Conservation (phyloP, 2,329 filamentous ascomycete genomes). For the Colletotrichum euphorbiae region DNA sequence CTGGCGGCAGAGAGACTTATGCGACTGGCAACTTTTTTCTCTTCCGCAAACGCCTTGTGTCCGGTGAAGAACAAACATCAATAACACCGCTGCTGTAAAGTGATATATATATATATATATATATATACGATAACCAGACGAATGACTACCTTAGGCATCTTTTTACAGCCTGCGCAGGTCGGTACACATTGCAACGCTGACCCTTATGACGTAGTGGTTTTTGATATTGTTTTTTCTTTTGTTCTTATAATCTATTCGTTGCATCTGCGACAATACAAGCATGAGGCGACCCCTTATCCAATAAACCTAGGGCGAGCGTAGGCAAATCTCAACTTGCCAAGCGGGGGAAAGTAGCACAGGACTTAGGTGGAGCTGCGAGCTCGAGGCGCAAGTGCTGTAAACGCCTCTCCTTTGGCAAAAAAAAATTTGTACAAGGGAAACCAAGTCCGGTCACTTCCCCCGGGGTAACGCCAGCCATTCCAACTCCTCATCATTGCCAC, state of each 20-base stretch:
- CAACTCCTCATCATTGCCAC: slow-evolving; percentile 32
- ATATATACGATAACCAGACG: slow-evolving; percentile 27
- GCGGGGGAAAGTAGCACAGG: slow-evolving; percentile 22
- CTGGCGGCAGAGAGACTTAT: too few species aligned
- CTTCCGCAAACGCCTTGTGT: too few species aligned
- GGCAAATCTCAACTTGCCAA: slow-evolving; percentile 31
- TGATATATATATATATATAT: slow-evolving; percentile 35
- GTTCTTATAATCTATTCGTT: slow-evolving; percentile 35
- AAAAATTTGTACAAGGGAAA: slow-evolving; percentile 35
- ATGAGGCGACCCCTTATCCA: slow-evolving; percentile 24
- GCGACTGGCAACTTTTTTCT: too few species aligned
- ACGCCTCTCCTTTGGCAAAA: slow-evolving; percentile 17
- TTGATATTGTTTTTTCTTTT: slow-evolving; percentile 14
- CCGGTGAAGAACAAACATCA: neutral
- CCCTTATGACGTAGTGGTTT: slow-evolving; percentile 32
- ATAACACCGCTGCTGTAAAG: slow-evolving; percentile 21
- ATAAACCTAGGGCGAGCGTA: neutral
- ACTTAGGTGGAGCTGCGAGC: slow-evolving; percentile 6
- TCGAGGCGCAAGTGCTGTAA: neutral
- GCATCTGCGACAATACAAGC: slow-evolving; percentile 31
- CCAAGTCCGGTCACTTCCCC: slow-evolving; percentile 18
- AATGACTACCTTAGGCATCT: slow-evolving; percentile 30
- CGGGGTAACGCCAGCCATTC: slow-evolving; percentile 34
- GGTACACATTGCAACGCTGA: slow-evolving; percentile 18
- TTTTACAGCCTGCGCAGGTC: slow-evolving; percentile 39